Conservation (phyloP, 1,139 yeast genomes). For the Candida freyschussii region DNA sequence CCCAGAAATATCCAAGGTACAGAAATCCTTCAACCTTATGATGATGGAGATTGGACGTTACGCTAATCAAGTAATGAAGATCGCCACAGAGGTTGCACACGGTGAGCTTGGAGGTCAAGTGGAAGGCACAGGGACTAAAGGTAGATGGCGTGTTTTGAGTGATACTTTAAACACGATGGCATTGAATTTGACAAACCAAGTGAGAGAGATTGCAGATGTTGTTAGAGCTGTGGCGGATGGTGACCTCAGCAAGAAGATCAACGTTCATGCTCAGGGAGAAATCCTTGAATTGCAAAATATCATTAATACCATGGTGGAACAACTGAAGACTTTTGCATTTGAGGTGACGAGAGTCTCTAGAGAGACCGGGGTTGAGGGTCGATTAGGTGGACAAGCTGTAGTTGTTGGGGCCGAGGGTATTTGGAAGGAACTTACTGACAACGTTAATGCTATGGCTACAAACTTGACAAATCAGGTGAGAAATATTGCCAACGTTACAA, state of each 20-base stretch:
- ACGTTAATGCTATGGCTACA: conserved; percentile 90
- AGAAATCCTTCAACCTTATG: conserved; percentile 76
- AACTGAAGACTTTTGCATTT: conserved; percentile 78
- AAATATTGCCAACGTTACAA: conserved; percentile 89
- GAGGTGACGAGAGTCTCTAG: conserved; percentile 89
- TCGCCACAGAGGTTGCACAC: conserved; percentile 87
- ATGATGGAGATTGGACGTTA: conserved; percentile 80
- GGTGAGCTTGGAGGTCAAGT: conserved; percentile 91
- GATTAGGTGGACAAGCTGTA: conserved; percentile 86
- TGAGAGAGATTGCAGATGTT: conserved; percentile 85
- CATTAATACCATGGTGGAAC: conserved; percentile 84
- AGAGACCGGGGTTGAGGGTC: conserved; percentile 91
- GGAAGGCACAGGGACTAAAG: conserved; percentile 39
- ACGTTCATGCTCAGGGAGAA: conserved; percentile 90
- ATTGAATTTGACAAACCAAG: conserved; percentile 82
- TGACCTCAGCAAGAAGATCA: conserved; percentile 77
- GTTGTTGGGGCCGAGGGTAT: conserved; percentile 86
- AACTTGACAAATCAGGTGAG: conserved; percentile 87
- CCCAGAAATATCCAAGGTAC: conserved; percentile 72
- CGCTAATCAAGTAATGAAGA: conserved; percentile 82
- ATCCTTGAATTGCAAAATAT: conserved; percentile 75
- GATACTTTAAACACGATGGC: conserved; percentile 92
- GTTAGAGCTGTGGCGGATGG: conserved; percentile 94
- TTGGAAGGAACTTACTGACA: conserved; percentile 88
- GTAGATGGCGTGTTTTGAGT: conserved; percentile 82